Evolutionary conservation across 352 stramenopile genomes (phyloP).

Genomic region (Achlya hypogyna): DNA sequence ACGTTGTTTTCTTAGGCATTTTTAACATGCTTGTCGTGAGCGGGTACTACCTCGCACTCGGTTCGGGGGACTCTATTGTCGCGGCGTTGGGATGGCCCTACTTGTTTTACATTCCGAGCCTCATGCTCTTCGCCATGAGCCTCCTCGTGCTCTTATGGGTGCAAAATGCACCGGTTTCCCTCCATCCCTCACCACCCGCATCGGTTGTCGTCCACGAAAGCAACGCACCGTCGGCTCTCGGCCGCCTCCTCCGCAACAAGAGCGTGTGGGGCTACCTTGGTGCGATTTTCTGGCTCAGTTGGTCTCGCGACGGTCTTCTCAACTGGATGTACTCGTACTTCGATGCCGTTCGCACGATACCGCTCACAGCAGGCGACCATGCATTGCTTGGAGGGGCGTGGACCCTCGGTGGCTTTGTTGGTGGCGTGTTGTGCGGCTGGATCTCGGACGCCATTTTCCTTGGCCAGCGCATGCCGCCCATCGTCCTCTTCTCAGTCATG

Average conservation of each 20-base stretch:
- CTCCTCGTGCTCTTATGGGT: conserved; percentile 39
- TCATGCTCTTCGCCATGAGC: conserved; percentile 38
- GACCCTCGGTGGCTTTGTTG: conserved; percentile 65
- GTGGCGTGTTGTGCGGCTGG: conserved; percentile 56
- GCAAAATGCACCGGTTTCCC: conserved; percentile 33
- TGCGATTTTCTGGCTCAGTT: conserved; percentile 59
- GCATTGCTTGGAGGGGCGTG: conserved; percentile 58
- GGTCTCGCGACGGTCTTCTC: conserved; percentile 54
- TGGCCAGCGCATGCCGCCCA: conserved; percentile 51
- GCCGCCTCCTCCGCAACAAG: conserved; percentile 36
- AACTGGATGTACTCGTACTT: conserved; percentile 76
- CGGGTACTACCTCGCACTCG: conserved; percentile 62
- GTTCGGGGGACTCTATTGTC: conserved; percentile 49
- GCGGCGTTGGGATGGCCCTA: conserved; percentile 49
- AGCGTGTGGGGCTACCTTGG: conserved; percentile 62
- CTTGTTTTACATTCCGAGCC: conserved; percentile 53
- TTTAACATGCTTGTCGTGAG: conserved; percentile 77
- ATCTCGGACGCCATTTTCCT: conserved; percentile 61
- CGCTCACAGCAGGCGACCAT: conserved; percentile 40
- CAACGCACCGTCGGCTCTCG: too few relatives aligned
- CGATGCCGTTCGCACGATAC: conserved; percentile 38
- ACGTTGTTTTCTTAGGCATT: conserved; percentile 22
- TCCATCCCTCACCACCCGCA: neutral
- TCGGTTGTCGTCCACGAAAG: neutral
- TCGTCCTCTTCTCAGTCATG: conserved; percentile 58